A percentile compares a stretch with the other conserved stretches of the same genome.
phyloP scores from a whole-genome alignment of 2,329 filamentous ascomycete genomes.

The Neurospora crassa region DNA sequence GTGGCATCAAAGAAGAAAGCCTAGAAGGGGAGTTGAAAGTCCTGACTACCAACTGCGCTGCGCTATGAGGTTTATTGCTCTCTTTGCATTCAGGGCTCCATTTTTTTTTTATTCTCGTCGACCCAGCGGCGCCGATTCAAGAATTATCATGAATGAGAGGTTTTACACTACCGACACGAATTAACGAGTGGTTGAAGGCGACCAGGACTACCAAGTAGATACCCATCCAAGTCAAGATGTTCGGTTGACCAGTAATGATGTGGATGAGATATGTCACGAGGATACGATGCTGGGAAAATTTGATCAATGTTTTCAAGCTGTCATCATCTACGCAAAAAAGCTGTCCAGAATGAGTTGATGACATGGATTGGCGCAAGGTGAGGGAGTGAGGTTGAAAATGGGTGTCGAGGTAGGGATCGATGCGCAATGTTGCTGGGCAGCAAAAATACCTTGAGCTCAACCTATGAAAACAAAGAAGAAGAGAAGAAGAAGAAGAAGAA shows the following conservation, averaged over 20 bases:
- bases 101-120: background rate
- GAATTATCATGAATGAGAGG: background rate
- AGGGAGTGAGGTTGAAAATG: background rate
- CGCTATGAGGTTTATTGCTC: background rate
- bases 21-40: background rate
- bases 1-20: background rate
- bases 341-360: background rate
- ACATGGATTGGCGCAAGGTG: background rate
- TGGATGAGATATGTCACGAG: background rate
- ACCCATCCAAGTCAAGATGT: background rate
- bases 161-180: too few relatives aligned
- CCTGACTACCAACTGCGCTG: background rate
- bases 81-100: background rate
- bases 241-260: background rate
- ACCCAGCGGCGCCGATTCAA: background rate
- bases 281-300: background rate
- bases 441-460: background rate
- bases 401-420: background rate
- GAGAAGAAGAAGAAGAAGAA: too few relatives aligned
- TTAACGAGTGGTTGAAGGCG: background rate
- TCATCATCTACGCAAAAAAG: background rate
- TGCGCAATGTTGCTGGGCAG: background rate
- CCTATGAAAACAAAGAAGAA: too few relatives aligned
- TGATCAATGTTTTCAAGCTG: too few relatives aligned
- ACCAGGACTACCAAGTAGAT: background rate